phyloP scores from a whole-genome alignment of 768 basidiomycete genomes.

The Pholiota conissans region DNA sequence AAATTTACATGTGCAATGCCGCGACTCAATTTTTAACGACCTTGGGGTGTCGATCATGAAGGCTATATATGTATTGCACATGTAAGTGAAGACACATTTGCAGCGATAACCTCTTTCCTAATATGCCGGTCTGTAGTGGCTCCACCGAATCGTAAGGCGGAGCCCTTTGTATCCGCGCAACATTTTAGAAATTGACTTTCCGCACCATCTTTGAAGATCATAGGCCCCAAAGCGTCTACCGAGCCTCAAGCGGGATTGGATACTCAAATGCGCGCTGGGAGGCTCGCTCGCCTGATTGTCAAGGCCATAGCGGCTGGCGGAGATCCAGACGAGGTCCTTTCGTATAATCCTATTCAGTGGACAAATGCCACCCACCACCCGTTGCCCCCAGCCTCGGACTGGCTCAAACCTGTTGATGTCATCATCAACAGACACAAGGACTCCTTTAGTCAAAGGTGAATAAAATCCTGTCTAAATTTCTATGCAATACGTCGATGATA shows the following conservation, averaged over 20 bases:
- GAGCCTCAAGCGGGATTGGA: constrained; percentile 57
- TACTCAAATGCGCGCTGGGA: constrained; percentile 46
- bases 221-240: constrained; percentile 50
- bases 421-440: constrained; percentile 50
- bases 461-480: background rate
- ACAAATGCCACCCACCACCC: constrained; percentile 42
- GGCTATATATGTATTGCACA: constrained; percentile 62
- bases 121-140: constrained; percentile 31
- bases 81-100: constrained; percentile 31
- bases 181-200: background rate
- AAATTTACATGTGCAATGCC: background rate
- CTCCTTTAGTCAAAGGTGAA: constrained; percentile 49
- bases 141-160: constrained; percentile 41
- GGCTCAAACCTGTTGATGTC: constrained; percentile 44
- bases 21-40: background rate
- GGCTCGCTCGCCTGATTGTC: constrained; percentile 51
- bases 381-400: constrained; percentile 42
- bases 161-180: background rate
- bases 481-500: background rate
- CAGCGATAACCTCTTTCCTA: constrained; percentile 1
- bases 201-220: constrained; percentile 32
- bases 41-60: constrained; percentile 1
- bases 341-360: constrained; percentile 54
- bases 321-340: constrained; percentile 43
- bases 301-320: constrained; percentile 39